phyloP scores from a whole-genome alignment of 148 eudicot genomes.

The Amaranthus hypochondriacus region DNA sequence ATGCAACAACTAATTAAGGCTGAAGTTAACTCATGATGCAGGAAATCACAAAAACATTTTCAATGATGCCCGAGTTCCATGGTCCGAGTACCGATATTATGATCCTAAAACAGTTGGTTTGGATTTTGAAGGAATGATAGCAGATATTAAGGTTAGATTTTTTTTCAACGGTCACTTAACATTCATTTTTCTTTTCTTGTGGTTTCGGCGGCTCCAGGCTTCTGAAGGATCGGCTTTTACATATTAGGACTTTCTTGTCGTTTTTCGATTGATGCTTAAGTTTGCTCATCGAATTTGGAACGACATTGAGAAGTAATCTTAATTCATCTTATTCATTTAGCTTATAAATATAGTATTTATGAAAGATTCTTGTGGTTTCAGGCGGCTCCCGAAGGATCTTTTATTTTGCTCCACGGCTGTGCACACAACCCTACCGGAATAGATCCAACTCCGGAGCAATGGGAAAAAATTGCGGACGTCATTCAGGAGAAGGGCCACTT shows the following conservation, averaged over 20 bases:
- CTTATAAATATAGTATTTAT: neutral
- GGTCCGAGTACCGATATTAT: constrained; percentile 94
- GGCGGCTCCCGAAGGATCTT: constrained; percentile 96
- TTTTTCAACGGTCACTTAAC: neutral
- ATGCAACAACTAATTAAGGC: neutral
- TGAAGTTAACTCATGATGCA: constrained; percentile 24
- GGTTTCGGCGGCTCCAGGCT: neutral
- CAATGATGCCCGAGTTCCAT: constrained; percentile 94
- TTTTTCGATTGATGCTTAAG: neutral
- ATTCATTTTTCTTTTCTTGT: neutral
- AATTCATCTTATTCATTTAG: neutral
- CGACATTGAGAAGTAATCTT: neutral
- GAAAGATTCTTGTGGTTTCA: constrained; percentile 23
- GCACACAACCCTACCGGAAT: constrained; percentile 99
- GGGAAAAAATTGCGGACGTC: constrained; percentile 89
- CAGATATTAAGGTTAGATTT: constrained; percentile 71
- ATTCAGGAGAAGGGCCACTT: constrained; percentile 85
- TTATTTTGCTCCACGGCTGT: constrained; percentile 93
- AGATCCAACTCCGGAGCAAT: constrained; percentile 93
- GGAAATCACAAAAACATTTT: constrained; percentile 96
- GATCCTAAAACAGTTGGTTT: constrained; percentile 94
- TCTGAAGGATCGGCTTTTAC: neutral
- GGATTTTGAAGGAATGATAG: constrained; percentile 96
- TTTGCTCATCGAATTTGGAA: neutral
- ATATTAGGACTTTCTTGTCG: neutral